Evolutionary conservation across 2,329 filamentous ascomycete genomes (phyloP), one percentile per base, ranked within the genome.

Genomic region (Dichotomopilus funicola): DNA sequence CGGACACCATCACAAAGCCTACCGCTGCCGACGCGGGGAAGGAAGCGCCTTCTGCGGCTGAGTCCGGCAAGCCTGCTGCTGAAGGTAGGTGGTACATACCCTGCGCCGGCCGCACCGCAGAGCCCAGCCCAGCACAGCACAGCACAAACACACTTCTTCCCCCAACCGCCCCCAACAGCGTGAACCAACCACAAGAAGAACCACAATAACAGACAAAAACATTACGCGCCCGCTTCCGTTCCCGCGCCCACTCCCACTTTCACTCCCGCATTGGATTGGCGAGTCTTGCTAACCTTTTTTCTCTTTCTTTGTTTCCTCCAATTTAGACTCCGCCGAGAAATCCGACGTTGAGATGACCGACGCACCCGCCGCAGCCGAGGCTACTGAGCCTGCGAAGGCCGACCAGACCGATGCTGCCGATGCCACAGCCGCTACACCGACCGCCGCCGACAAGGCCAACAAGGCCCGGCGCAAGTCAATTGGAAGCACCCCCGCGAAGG

Each of bases 391-490:
- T 35, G 63, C 57, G 13, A 60, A 63, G 49, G 60, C 62, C 46
- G 62, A 65, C n/a, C 61, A 65, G 6, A 58, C 60, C 33, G 62
- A 61, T 49, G 62, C 54, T 37, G 46, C 49, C n/a, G 40, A 42
- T 42, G 42, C 47, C 13, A 64, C 67, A 34, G 65, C 68, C 63
- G 38, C 51, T 4, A 58, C 59, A 31, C 61, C 60, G 48, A 62
- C 56, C 8, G 51, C 44, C 8, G 44, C 68, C 36, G 65, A 68
- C 63, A 76, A 72, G 64, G 68, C 70, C 56, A 79, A 77, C 73
- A 27, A 27, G 19, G 48, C 74, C 59, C 82, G 82, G 68, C 88
- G 89, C 75, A 94, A 94, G 79, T 95, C 89, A 31, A 78, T 77
- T 43, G 78, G 78, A 54, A 80, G 79, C 44, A 78, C 86, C 27